These are phyloP conservation scores for Coemansia sp. DNA, from an alignment of 192 early-diverging fungal genomes.

Conservation along the genomic window DNA sequence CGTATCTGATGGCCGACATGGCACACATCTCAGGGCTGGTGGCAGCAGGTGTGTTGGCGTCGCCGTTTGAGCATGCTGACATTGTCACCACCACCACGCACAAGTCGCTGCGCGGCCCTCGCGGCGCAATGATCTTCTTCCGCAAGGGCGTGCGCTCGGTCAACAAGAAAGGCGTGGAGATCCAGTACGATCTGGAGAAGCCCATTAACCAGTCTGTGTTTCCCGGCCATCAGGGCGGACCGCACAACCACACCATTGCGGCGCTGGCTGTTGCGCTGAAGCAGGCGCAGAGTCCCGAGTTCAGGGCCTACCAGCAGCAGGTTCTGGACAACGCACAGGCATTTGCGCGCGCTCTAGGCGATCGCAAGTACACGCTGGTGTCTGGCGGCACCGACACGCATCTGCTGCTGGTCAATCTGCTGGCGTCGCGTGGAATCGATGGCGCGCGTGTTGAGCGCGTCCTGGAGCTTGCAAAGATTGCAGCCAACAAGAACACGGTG, in stretches of 20 bases:
- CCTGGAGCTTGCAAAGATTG: slow-evolving; percentile 95
- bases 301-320: slow-evolving; percentile 88
- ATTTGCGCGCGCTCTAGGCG: slow-evolving; percentile 76
- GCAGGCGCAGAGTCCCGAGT: slow-evolving; percentile 81
- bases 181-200: slow-evolving; percentile 88
- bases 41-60: slow-evolving; percentile 81
- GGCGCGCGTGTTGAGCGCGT: slow-evolving; percentile 96
- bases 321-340: slow-evolving; percentile 89
- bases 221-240: slow-evolving; percentile 98
- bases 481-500: slow-evolving; percentile 99
- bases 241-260: slow-evolving; percentile 99
- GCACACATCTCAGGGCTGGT: slow-evolving; percentile 94
- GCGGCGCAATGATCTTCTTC: slow-evolving; percentile 99
- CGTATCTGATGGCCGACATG: slow-evolving; percentile 97
- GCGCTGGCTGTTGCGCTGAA: slow-evolving; percentile 94
- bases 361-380: slow-evolving; percentile 79
- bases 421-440: slow-evolving; percentile 76
- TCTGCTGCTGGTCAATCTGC: slow-evolving; percentile 86
- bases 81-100: slow-evolving; percentile 99
- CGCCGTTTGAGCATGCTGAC: slow-evolving; percentile 91
- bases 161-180: slow-evolving; percentile 89
- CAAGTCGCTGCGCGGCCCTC: slow-evolving; percentile 97
- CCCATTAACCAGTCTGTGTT: slow-evolving; percentile 97
- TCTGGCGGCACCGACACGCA: slow-evolving; percentile 96
- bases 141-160: slow-evolving; percentile 84